Conservation (phyloP, 352 stramenopile genomes). For the Globisporangium sylvaticum region DNA sequence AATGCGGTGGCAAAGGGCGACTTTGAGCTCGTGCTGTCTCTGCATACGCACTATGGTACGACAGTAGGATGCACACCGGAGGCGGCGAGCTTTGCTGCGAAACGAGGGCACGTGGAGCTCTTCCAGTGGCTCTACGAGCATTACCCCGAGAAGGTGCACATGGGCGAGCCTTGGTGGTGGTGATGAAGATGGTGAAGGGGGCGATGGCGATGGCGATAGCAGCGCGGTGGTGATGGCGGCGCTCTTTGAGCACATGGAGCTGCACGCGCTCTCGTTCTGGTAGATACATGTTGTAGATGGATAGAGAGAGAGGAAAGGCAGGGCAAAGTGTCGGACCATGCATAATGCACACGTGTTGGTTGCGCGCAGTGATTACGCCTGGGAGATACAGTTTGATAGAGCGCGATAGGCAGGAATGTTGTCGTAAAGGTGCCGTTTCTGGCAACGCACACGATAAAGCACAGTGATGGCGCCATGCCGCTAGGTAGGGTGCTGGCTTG, state of each 20-base stretch:
- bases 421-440: too few relatives aligned
- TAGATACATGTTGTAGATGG: background rate
- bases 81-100: background rate
- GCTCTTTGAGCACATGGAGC: background rate
- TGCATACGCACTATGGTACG: background rate
- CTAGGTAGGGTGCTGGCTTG: too few relatives aligned
- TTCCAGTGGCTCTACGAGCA: slow-evolving; percentile 3
- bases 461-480: too few relatives aligned
- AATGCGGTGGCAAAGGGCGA: background rate
- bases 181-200: background rate
- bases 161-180: background rate
- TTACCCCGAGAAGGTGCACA: background rate
- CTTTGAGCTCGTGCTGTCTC: slow-evolving; percentile 9
- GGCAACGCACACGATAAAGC: too few relatives aligned
- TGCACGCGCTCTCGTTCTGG: background rate
- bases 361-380: background rate
- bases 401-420: background rate
- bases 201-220: background rate
- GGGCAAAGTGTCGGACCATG: too few relatives aligned
- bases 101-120: background rate
- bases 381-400: background rate
- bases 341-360: too few relatives aligned
- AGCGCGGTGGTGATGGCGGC: background rate
- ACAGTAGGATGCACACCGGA: background rate
- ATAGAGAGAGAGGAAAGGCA: too few relatives aligned